Percentiles rank a stretch among this genome's conserved stretches.
Evolutionary conservation across 768 basidiomycete genomes (phyloP).

Genomic region (Leccinum uliginosum): DNA sequence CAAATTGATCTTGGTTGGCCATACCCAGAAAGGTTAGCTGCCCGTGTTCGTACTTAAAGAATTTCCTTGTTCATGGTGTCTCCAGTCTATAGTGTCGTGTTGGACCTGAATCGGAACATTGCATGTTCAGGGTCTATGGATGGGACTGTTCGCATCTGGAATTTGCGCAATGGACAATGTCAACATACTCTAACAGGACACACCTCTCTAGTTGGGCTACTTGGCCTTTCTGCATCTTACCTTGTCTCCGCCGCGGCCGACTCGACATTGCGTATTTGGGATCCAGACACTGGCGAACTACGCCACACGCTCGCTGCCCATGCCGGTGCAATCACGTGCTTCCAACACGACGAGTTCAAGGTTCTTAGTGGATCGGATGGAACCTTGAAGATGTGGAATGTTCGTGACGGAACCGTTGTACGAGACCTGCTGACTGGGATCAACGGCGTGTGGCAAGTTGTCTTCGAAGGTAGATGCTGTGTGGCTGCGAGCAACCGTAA

Average conservation of each 20-base stretch:
- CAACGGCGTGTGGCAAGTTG: slow-evolving; percentile 96
- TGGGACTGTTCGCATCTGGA: slow-evolving; percentile 95
- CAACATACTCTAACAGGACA: slow-evolving; percentile 83
- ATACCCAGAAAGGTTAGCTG: slow-evolving; percentile 81
- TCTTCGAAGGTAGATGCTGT: slow-evolving; percentile 91
- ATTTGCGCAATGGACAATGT: slow-evolving; percentile 75
- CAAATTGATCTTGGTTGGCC: slow-evolving; percentile 77
- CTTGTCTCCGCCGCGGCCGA: slow-evolving; percentile 97
- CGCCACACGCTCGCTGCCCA: slow-evolving; percentile 84
- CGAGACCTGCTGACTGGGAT: slow-evolving; percentile 89
- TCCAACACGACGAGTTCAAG: slow-evolving; percentile 98
- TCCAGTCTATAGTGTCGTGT: slow-evolving; percentile 90
- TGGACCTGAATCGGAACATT: slow-evolving; percentile 81
- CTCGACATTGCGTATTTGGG: slow-evolving; percentile 92
- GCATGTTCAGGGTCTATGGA: slow-evolving; percentile 99
- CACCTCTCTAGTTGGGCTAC: slow-evolving; percentile 89
- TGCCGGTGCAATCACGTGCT: slow-evolving; percentile 98
- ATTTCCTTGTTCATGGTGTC: slow-evolving; percentile 6
- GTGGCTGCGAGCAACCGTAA: slow-evolving; percentile 88
- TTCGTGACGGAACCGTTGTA: slow-evolving; percentile 79
- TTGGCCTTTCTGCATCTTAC: slow-evolving; percentile 83
- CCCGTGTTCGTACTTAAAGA: slow-evolving; percentile 4
- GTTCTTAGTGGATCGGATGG: slow-evolving; percentile 95
- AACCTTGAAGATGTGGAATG: slow-evolving; percentile 97
- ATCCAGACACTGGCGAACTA: slow-evolving; percentile 77